Conservation (phyloP, 805 yeast species). For the Hanseniaspora meyeri region DNA sequence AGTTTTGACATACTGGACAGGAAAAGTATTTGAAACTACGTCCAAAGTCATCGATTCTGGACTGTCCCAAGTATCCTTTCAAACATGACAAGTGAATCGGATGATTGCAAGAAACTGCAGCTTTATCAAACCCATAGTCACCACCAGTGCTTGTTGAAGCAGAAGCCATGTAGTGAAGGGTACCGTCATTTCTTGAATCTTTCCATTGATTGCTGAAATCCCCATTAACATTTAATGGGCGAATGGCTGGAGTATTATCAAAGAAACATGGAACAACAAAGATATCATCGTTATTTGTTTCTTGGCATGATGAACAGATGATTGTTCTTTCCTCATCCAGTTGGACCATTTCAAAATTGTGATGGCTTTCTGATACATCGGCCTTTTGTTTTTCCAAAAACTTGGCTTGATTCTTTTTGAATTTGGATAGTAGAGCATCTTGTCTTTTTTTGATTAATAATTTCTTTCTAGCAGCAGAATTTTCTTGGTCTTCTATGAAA, state of each 20-base stretch:
- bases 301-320: constrained; percentile 52
- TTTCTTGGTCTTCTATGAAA: constrained; percentile 33
- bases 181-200: neutral
- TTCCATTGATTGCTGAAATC: constrained; percentile 6
- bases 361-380: constrained; percentile 18
- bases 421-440: constrained; percentile 46
- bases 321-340: constrained; percentile 21
- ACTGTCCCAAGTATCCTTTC: constrained; percentile 38
- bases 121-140: constrained; percentile 19
- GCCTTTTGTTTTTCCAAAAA: constrained; percentile 47
- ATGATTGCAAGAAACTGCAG: constrained; percentile 82
- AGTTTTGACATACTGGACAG: constrained; percentile 90
- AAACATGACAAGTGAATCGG: constrained; percentile 80
- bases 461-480: constrained; percentile 43
- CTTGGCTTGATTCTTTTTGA: constrained; percentile 60
- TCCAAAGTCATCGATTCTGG: neutral
- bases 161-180: neutral
- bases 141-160: neutral
- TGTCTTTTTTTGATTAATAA: constrained; percentile 51
- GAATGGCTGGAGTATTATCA: constrained; percentile 36
- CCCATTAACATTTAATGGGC: constrained; percentile 26
- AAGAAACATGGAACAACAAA: constrained; percentile 50
- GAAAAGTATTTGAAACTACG: constrained; percentile 32
- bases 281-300: constrained; percentile 34
- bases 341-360: neutral